Percentiles rank a stretch among this genome's conserved stretches.
These are phyloP conservation scores for Saccharum spontaneum DNA, from an alignment of 176 grass and related monocot species.

Conservation along the genomic window DNA sequence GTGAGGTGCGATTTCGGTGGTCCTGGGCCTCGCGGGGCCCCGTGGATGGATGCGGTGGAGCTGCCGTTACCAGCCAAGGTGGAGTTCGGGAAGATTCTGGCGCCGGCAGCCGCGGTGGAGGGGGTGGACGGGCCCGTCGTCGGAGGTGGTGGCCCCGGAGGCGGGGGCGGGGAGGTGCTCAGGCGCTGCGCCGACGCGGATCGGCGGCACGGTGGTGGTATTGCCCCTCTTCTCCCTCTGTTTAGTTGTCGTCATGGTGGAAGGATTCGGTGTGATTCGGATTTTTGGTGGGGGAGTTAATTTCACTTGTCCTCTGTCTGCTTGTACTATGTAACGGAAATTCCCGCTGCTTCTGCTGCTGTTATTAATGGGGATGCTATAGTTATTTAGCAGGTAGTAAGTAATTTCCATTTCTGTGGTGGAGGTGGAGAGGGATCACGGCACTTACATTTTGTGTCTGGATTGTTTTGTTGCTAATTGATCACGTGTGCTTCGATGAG, in stretches of 20 bases:
- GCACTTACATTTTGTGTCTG: neutral
- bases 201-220: conserved; percentile 41
- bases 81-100: conserved; percentile 60
- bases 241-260: neutral
- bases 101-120: conserved; percentile 17
- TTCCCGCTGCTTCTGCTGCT: neutral
- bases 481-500: neutral
- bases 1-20: neutral
- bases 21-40: neutral
- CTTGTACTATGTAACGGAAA: neutral
- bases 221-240: neutral
- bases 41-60: conserved; percentile 78
- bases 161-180: conserved; percentile 29
- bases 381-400: neutral
- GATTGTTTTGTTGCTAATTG: neutral
- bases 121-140: conserved; percentile 43
- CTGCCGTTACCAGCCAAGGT: conserved; percentile 65
- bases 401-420: conserved; percentile 2
- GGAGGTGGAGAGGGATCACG: neutral
- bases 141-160: neutral
- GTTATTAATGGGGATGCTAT: neutral
- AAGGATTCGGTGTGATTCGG: neutral
- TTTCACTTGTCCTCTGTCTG: conserved; percentile 12
- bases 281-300: neutral
- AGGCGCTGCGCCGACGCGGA: conserved; percentile 40